Evolutionary conservation across 306 rosid genomes (phyloP), one percentile per base, ranked within the genome.

Genomic region (Rubus idaeus): DNA sequence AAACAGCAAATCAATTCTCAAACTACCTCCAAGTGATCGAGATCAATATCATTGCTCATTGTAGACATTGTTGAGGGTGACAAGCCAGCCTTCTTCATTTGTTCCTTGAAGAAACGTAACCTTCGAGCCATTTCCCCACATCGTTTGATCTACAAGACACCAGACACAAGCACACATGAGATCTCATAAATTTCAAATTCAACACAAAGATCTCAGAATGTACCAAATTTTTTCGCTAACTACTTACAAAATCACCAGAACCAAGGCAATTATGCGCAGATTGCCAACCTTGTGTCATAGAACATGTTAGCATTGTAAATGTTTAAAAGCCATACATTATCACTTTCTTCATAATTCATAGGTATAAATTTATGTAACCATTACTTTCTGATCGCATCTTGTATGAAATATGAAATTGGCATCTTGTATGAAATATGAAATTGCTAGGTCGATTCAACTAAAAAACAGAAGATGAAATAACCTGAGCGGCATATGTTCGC

Each of bases 401-500:
- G 10, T 13, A 13, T 3, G 56, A 16, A 39, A 39, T 7, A 0
- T 0, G 3, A 40, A 55, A 51, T 72, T 58, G 6, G 45, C 51
- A 69, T 8, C 35, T 45, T 30, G 10, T 13, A 13, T 3, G 56
- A 16, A 39, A 39, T 7, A 0, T 0, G 3, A 40, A 55, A 51
- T 72, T 58, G 6, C 20, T 6, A 12, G 9, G 0, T 7, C 21
- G 46, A 56, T 39, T 55, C 47, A 23, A 5, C 39, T 23, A 60
- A n/a, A 39, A 41, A 23, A 3, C 0, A 13, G 10, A 2, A 8
- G 20, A 66, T 16, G n/a, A 52, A 80, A 58, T 70, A 52, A 94
- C 97, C 97, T 94, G 93, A 83, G 88, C 68, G 70, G 97, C 97
- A 71, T 91, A 94, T 37, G 91, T 89, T 71, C 90, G 82, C 80